phyloP scores from a whole-genome alignment of 2,329 filamentous ascomycete genomes.

The Hypoxylon sp. region DNA sequence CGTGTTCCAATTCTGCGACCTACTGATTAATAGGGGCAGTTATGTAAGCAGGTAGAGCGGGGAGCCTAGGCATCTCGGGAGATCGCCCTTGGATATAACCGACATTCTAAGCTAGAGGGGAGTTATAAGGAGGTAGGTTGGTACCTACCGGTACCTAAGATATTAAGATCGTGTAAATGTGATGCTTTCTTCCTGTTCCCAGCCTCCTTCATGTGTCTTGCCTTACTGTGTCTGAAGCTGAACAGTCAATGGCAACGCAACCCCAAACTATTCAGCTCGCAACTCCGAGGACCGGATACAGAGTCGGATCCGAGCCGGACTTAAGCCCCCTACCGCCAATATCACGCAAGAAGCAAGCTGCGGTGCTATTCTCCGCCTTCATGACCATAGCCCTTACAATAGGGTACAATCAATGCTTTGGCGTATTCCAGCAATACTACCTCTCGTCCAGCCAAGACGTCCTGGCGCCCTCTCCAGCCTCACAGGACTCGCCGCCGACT shows the following conservation, averaged over 20 bases:
- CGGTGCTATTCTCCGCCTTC: slow-evolving; percentile 62
- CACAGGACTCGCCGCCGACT: slow-evolving; percentile 54
- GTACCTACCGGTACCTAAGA: neutral
- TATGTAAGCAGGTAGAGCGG: neutral
- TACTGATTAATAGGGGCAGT: neutral
- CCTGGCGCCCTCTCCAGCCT: slow-evolving; percentile 54
- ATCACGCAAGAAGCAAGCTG: slow-evolving; percentile 59
- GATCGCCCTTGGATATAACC: neutral
- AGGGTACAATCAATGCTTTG: slow-evolving; percentile 65
- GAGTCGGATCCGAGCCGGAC: slow-evolving; percentile 15
- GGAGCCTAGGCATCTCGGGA: neutral
- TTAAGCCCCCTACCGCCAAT: slow-evolving; percentile 52
- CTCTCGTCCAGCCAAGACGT: slow-evolving; percentile 59
- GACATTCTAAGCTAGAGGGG: too few species aligned
- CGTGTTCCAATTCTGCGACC: too few species aligned
- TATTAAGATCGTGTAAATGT: too few species aligned
- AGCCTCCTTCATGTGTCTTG: too few species aligned
- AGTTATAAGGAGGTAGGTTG: too few species aligned
- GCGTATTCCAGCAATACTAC: slow-evolving; percentile 66
- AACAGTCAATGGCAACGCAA: slow-evolving; percentile 34
- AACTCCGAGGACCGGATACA: slow-evolving; percentile 12
- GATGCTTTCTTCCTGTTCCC: too few species aligned
- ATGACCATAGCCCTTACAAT: slow-evolving; percentile 63
- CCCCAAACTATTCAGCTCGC: slow-evolving; percentile 37
- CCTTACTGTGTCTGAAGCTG: too few species aligned